Conservation (phyloP, 139 green algal genomes). For the Pleodorina starrii region DNA sequence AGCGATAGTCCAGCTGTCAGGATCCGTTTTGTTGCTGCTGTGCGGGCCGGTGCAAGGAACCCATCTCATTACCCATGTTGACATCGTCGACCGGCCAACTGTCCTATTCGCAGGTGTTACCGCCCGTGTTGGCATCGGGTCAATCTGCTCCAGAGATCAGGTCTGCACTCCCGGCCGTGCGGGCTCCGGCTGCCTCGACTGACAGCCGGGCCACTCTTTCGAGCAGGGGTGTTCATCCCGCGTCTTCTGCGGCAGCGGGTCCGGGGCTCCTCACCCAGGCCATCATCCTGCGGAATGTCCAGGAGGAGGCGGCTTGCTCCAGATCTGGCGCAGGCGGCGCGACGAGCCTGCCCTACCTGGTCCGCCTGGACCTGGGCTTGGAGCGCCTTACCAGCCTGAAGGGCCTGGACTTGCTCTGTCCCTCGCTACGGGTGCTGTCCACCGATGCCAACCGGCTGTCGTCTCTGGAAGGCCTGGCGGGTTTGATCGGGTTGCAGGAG, state of each 20-base stretch:
- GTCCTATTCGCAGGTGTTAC: too few relatives aligned
- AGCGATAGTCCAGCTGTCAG: too few relatives aligned
- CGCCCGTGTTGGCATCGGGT: too few relatives aligned
- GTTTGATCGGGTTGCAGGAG: not conserved
- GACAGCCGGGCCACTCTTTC: too few relatives aligned
- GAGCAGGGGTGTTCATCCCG: too few relatives aligned
- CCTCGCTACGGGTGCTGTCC: not conserved
- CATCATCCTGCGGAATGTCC: conserved; percentile 25
- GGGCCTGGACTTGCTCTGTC: conserved; percentile 30
- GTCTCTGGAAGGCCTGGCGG: not conserved
- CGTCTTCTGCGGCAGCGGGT: not conserved
- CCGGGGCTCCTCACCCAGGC: not conserved
- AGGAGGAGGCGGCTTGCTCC: not conserved
- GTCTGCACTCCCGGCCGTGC: too few relatives aligned
- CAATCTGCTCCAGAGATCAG: too few relatives aligned
- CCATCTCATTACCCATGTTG: too few relatives aligned
- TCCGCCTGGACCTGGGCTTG: conserved; percentile 27
- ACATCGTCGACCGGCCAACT: too few relatives aligned
- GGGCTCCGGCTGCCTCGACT: too few relatives aligned
- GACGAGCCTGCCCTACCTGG: not conserved
- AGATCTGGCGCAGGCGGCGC: not conserved
- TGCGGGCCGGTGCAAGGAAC: too few relatives aligned
- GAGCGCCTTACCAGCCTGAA: conserved; percentile 23
- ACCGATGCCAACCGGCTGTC: conserved; percentile 15
- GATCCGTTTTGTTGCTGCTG: too few relatives aligned